These are phyloP conservation scores for Pythium brachiatum DNA, from an alignment of 352 stramenopile species.

Conservation along the genomic window DNA sequence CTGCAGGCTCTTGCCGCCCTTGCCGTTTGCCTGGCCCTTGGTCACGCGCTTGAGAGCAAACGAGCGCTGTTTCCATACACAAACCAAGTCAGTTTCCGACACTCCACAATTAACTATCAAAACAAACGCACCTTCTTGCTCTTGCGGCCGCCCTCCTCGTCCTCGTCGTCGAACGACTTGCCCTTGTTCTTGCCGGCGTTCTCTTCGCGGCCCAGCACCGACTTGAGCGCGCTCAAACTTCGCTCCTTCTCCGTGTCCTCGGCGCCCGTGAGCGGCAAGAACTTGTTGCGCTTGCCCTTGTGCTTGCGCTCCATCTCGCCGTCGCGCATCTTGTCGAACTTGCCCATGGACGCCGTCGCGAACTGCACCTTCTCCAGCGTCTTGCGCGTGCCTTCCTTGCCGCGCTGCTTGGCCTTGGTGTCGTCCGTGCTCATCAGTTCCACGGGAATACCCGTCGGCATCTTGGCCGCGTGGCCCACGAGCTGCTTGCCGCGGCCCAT, in stretches of 20 bases:
- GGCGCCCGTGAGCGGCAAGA: constrained; percentile 65
- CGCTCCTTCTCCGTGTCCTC: constrained; percentile 80
- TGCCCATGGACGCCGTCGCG: constrained; percentile 92
- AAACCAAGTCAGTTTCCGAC: constrained; percentile 6
- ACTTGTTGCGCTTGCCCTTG: constrained; percentile 83
- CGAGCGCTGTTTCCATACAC: constrained; percentile 12
- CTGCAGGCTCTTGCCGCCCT: constrained; percentile 14
- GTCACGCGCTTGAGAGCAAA: constrained; percentile 71
- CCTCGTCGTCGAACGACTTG: constrained; percentile 51
- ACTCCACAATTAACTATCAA: too few species aligned
- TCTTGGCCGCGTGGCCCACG: constrained; percentile 36
- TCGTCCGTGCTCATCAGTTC: constrained; percentile 84
- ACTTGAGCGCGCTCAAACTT: constrained; percentile 75
- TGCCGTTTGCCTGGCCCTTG: constrained; percentile 47
- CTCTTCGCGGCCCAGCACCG: constrained; percentile 70
- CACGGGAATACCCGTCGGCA: constrained; percentile 85
- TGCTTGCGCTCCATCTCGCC: constrained; percentile 90
- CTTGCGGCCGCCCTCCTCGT: constrained; percentile 44
- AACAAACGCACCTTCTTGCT: constrained; percentile 53
- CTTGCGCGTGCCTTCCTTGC: constrained; percentile 86
- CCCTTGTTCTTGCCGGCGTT: constrained; percentile 77
- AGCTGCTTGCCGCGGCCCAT: constrained; percentile 62
- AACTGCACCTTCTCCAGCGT: constrained; percentile 92
- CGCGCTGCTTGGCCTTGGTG: constrained; percentile 77
- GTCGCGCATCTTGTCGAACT: constrained; percentile 93